Base-by-base conservation (phyloP, 352 stramenopile genomes). In the Phytophthora colocasiae region DNA sequence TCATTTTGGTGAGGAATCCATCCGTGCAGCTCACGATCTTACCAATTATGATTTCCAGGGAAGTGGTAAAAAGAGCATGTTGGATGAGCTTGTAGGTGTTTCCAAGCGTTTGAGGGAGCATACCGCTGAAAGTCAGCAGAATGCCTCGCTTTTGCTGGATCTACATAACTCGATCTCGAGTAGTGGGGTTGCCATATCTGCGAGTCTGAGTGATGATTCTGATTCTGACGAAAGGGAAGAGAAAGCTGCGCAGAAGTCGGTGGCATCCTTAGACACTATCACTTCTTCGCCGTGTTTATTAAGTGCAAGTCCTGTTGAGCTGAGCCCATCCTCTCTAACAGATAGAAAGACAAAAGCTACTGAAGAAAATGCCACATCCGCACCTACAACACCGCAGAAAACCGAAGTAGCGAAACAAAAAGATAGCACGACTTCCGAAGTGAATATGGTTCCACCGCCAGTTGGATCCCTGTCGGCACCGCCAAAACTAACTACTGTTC, bases 21-120 rank as follows among this genome's bases (percentile, higher is more conserved):
- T 73, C n/a, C 46, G 34, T 58, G 43, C 51, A 56, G 58, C 55
- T 7, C 41, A 69, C 22, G 51, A 69, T 12, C 27, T 58, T 51
- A 19, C 64, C 10, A 46, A 26, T 31, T 43, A 55, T 26, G 53
- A 47, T 24, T n/a, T 22, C 8, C 11, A 1, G 32, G 32, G 15
- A 39, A 36, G 26, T n/a, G 56, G 10, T 8, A 66, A 66, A 22
- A 58, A 4, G 11, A 65, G 49, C n/a, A 69, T 73, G 57, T 50
- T 78, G 3, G 43, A 73, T 44, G 53, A 70, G 8, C 54, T 78
- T 22, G 47, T 56, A n/a, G 56, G 4, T 4, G 24, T 78, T 43
- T 65, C 39, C 34, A 63, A 57, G 31, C 57, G 54, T 9, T 50
- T 64, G 9, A 64, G 36, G 10, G 53, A 63, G 22, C 65, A 58